These are phyloP conservation scores for Malassezia pachydermatis DNA, from an alignment of 1,284 basidiomycete species.

Conservation along the genomic window DNA sequence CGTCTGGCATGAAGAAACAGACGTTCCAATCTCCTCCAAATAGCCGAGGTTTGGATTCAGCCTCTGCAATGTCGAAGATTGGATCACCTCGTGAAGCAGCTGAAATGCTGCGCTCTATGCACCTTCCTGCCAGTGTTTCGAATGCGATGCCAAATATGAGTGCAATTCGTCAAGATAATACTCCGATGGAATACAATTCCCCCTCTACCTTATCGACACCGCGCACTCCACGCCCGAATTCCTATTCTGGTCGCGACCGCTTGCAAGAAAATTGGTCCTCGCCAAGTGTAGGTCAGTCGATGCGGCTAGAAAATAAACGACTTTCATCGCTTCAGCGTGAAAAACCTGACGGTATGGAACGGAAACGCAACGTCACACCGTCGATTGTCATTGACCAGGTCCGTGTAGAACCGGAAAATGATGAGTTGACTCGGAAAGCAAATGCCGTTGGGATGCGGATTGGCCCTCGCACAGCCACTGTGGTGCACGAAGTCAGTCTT, in stretches of 20 bases:
- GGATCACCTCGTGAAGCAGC: no score
- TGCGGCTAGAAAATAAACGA: not conserved
- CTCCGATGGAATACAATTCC: not conserved
- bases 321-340: not conserved
- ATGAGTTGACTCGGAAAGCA: conserved; percentile 2
- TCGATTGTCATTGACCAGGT: conserved; percentile 15
- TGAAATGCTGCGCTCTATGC: no score
- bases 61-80: no score
- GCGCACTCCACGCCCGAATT: not conserved
- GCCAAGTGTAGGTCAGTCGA: not conserved
- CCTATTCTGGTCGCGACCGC: conserved; percentile 3
- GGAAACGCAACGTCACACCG: not conserved
- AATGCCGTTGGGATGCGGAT: conserved; percentile 16
- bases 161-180: no score
- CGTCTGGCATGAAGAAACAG: no score
- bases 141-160: no score
- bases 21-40: no score
- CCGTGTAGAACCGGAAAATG: not conserved
- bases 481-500: not conserved
- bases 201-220: not conserved
- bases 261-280: not conserved
- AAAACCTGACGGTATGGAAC: not conserved
- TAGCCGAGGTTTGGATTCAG: no score
- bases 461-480: conserved; percentile 8
- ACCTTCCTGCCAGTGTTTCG: no score